These are phyloP conservation scores for Scedosporium boydii DNA, from an alignment of 2,329 filamentous ascomycete species.

Conservation along the genomic window DNA sequence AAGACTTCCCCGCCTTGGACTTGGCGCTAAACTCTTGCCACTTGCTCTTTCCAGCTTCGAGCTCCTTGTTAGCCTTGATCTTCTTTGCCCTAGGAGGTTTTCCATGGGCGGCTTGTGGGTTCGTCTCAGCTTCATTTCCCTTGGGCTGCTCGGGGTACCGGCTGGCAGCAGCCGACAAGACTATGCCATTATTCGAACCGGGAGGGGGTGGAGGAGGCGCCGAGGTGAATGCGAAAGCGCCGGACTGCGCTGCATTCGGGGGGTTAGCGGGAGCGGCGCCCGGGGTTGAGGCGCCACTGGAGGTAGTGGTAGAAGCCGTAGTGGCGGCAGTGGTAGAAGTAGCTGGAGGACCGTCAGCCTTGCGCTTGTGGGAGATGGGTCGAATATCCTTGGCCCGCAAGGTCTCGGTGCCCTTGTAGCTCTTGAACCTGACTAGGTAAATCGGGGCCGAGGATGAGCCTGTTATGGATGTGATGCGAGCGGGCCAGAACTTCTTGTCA, in stretches of 20 bases:
- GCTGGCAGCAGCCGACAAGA: conserved; percentile 46
- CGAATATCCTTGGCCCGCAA: conserved; percentile 75
- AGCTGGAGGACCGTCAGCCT: conserved; percentile 67
- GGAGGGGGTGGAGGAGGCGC: conserved; percentile 30
- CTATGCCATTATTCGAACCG: conserved; percentile 31
- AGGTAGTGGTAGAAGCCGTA: conserved; percentile 27
- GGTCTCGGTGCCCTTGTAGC: conserved; percentile 77
- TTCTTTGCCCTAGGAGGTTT: conserved; percentile 79
- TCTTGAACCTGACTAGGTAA: conserved; percentile 92
- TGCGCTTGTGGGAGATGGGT: conserved; percentile 71
- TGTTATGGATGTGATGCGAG: conserved; percentile 86
- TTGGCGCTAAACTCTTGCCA: conserved; percentile 92
- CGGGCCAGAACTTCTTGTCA: conserved; percentile 84
- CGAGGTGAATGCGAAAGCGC: conserved; percentile 17
- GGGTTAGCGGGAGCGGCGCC: conserved; percentile 19
- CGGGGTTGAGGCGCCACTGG: conserved; percentile 12
- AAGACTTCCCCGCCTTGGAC: conserved; percentile 49
- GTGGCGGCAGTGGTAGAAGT: conserved; percentile 25
- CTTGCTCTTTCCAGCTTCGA: conserved; percentile 83
- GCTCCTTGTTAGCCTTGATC: conserved; percentile 80
- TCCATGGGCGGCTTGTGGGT: conserved; percentile 47
- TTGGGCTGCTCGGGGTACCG: conserved; percentile 42
- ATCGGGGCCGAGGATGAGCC: conserved; percentile 85
- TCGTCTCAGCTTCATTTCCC: conserved; percentile 50
- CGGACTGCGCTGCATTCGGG: conserved; percentile 28